Evolutionary conservation across 495 filamentous ascomycete species (phyloP).

Genomic region (Neurospora tetrasperma): DNA sequence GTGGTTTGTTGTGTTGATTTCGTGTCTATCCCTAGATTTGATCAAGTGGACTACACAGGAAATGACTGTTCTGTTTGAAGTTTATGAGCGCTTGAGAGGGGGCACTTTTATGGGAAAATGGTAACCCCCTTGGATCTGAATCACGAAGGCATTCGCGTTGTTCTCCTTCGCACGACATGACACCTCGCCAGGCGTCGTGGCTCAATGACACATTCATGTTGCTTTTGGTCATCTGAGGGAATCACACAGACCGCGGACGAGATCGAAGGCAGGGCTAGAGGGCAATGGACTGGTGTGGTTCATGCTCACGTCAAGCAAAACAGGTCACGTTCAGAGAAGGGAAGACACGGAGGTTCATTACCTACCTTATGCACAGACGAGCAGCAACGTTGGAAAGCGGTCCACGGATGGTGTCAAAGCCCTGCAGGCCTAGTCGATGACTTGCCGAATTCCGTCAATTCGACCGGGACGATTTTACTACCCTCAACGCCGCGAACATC

Average conservation of each 20-base stretch:
- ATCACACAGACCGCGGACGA: background rate
- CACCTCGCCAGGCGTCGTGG: background rate
- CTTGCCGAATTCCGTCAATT: background rate
- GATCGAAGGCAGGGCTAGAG: background rate
- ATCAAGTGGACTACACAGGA: too few relatives aligned
- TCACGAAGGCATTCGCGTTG: background rate
- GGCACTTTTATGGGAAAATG: background rate
- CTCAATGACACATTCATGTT: background rate
- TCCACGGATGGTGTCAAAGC: background rate
- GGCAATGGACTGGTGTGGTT: background rate
- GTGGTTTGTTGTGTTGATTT: background rate
- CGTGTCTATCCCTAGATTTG: too few relatives aligned
- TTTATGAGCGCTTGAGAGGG: background rate
- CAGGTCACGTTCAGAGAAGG: background rate
- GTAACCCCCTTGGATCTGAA: background rate
- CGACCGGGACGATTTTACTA: background rate
- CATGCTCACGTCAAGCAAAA: background rate
- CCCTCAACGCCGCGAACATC: background rate
- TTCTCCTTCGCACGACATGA: background rate
- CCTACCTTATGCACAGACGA: background rate
- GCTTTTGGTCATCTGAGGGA: background rate
- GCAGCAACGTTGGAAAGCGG: background rate
- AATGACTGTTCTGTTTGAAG: background rate
- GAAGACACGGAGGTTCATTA: accelerated
- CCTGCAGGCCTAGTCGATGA: background rate